Base-by-base conservation (phyloP, 164 flowering plant genomes). In the grape (Vitis vinifera) region DNA sequence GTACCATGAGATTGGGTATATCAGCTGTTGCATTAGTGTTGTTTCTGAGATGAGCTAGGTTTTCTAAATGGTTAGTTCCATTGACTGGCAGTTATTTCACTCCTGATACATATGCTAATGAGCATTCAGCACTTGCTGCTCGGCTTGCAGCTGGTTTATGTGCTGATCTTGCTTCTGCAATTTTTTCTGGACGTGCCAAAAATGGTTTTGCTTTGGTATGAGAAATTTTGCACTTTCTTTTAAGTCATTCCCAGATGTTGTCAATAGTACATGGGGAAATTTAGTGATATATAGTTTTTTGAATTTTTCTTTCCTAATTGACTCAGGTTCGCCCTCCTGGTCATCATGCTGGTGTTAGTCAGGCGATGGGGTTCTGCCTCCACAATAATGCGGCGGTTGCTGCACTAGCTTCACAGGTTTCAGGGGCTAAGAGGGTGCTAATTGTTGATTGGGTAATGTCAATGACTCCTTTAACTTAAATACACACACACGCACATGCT, bases 381-480 rank as follows among this genome's bases (percentile, higher is more conserved):
- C 98, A 95, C 77, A 95, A 95, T 74, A 95, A 95, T 90, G 99
- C 99, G 56, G 99, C 99, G 63, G 78, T 93, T 77, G 94, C 98
- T 67, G 97, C 90, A 57, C 68, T 85, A 59, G 97, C 94, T 63
- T 97, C 98, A 75, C 97, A 86, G 78, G 81, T 61, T 75, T 89
- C 97, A 53, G 91, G 93, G 74, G 97, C 99, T 50, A 89, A 90
- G 89, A 93, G 84, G 78, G 90, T 95, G 61, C 79, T 95, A 13
- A 95, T 95, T 75, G 84, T 95, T 78, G 99, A 95, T 76, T 95
- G 99, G 99, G 99, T 95, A 88, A 79, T 50, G 62, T 63, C 58
- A 2, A n/a, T 8, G 30, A 31, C 55, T 17, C 27, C n/a, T 64
- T 47, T 44, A 55, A 6, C 31, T 67, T 37, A 37, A 37, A 37